Evolutionary conservation across 768 basidiomycete species (phyloP).

Genomic region (Amanita molliuscula): DNA sequence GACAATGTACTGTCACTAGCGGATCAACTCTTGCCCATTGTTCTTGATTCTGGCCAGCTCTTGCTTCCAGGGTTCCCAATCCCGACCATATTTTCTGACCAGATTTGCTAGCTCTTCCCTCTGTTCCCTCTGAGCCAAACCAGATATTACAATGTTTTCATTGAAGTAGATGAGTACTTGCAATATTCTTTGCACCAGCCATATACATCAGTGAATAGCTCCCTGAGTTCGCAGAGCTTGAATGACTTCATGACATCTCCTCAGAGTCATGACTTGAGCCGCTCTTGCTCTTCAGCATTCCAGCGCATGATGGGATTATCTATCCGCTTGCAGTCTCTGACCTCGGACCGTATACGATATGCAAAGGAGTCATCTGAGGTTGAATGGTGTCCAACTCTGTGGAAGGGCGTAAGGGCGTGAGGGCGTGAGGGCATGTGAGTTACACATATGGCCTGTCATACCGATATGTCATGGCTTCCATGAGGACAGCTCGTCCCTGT

Average conservation of each 20-base stretch:
- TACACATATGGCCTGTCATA: slow-evolving; percentile 16
- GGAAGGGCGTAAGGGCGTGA: too few species aligned
- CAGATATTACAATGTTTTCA: not conserved
- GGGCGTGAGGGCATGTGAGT: slow-evolving; percentile 4
- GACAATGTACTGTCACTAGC: not conserved
- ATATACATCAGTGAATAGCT: slow-evolving; percentile 84
- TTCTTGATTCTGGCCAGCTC: too few species aligned
- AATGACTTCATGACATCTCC: slow-evolving; percentile 71
- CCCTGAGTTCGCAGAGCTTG: slow-evolving; percentile 60
- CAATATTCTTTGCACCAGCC: slow-evolving; percentile 78
- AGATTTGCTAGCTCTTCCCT: slow-evolving; percentile 64
- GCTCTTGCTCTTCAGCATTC: slow-evolving; percentile 67
- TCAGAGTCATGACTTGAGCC: slow-evolving; percentile 56
- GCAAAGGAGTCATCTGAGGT: slow-evolving; percentile 95
- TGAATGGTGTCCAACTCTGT: slow-evolving; percentile 85
- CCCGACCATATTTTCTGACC: slow-evolving; percentile 76
- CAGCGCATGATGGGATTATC: slow-evolving; percentile 81
- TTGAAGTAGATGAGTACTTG: slow-evolving; percentile 27
- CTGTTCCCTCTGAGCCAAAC: slow-evolving; percentile 59
- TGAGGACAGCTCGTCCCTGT: slow-evolving; percentile 70
- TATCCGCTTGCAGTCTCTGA: slow-evolving; percentile 84
- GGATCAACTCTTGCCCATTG: slow-evolving; percentile 50
- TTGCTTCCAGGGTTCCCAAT: slow-evolving; percentile 89
- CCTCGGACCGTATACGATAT: slow-evolving; percentile 86
- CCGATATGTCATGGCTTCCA: slow-evolving; percentile 92